Base-by-base conservation (phyloP, 495 filamentous ascomycete species). In the Lasiosphaeria hispida region DNA sequence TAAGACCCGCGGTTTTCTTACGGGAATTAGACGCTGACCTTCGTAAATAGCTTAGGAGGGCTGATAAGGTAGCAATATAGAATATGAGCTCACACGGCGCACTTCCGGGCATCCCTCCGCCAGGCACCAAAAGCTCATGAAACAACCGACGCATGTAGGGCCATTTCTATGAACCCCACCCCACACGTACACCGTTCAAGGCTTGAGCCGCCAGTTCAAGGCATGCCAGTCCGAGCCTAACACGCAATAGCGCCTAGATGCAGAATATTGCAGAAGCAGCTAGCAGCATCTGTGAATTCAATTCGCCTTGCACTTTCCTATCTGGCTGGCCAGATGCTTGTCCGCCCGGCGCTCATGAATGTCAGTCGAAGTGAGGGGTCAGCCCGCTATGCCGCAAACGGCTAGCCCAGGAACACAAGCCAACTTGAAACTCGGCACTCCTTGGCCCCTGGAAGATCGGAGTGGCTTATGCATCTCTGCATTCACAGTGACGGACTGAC, bases 391-490 rank as follows among this genome's bases (percentile, higher is more conserved):
- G 41, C 41, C 41, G 23, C 23, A 30, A 30, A 30, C 23, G 23
- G 23, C 44, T 70, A 67, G 66, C 36, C 54, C 66, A 70, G 63
- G 68, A 67, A 69, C 66, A 66, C 61, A 34, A 42, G 17, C 38
- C 55, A 45, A 61, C 15, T 61, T 70, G 64, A 69, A 69, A 69
- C 66, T 62, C 61, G 57, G 63, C 59, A 59, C 44, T 48, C 19
- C 34, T 53, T 53, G 15, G 35, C 36, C 36, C 14, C 14, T 15
- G 34, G 35, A 40, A 10, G n/a, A 10, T 19, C 15, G 7, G 36
- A 7, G 33, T 52, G 49, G 49, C 49, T 52, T 23, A 36, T 52
- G 35, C 38, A 30, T 35, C 53, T 23, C 37, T 33, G 53, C 14
- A 49, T 48, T 57, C 5, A 5, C 23, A 30, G 23, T 30, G 23